Percentiles rank a stretch among this genome's conserved stretches.
Conservation (phyloP, 1,139 yeast genomes). For the Geotrichum reessii region DNA sequence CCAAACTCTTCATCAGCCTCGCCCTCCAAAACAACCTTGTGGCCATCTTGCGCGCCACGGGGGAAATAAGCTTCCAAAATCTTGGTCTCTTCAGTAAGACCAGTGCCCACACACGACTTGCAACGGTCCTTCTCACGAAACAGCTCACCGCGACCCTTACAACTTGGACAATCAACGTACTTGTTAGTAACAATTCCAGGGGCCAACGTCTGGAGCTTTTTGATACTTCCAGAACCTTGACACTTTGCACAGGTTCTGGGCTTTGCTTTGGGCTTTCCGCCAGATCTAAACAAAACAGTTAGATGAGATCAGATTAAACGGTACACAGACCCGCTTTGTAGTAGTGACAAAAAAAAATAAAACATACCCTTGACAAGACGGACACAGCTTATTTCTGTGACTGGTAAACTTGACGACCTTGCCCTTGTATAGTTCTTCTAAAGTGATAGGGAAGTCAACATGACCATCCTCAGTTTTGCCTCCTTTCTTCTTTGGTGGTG, state of each 20-base stretch:
- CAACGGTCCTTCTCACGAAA: conserved; percentile 67
- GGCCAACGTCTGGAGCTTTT: conserved; percentile 59
- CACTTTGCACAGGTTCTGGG: conserved; percentile 58
- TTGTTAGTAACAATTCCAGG: conserved; percentile 73
- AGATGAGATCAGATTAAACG: conserved; percentile 3
- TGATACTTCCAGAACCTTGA: conserved; percentile 62
- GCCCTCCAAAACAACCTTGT: conserved; percentile 53
- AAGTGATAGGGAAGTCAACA: conserved; percentile 55
- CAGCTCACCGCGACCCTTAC: conserved; percentile 67
- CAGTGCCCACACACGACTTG: conserved; percentile 65
- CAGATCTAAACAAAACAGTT: conserved; percentile 35
- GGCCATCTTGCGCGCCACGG: conserved; percentile 62
- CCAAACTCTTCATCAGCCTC: conserved; percentile 74
- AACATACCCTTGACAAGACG: conserved; percentile 56
- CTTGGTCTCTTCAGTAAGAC: conserved; percentile 60
- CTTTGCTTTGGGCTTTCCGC: conserved; percentile 59
- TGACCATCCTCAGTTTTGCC: conserved; percentile 59
- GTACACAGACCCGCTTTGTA: not conserved
- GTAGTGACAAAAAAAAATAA: not conserved
- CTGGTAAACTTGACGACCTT: conserved; percentile 71
- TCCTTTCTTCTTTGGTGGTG: conserved; percentile 18
- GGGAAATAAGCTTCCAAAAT: conserved; percentile 72
- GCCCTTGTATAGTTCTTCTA: conserved; percentile 82
- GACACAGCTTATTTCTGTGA: conserved; percentile 67
- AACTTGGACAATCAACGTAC: conserved; percentile 56